Base-by-base conservation (phyloP, 495 filamentous ascomycete species). In the Glarea lozoyensis region DNA sequence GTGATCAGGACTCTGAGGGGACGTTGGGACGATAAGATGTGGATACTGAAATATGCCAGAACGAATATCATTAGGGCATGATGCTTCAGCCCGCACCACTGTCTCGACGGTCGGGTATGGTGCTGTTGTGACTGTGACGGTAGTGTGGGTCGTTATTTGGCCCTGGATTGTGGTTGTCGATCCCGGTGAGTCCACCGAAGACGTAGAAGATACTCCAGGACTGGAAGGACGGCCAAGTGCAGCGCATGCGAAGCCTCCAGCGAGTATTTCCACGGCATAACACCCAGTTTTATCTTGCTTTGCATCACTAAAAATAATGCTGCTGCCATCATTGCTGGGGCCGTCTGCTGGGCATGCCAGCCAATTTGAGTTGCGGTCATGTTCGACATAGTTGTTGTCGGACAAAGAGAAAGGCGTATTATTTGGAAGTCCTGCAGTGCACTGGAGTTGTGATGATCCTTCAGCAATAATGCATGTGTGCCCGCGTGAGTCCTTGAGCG, bases 1-100 rank as follows among this genome's bases (percentile, higher is more conserved):
- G 0, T 45, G 59, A 49, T 69, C 52, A 3, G 81, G 76, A 24
- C 62, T 48, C n/a, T 66, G 53, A 3, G 70, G 73, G 64, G 81
- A 68, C 32, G 86, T 61, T 1, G 77, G 76, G 20, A 86, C 55
- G 46, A 86, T 82, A 39, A 86, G 63, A 56, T 82, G 75, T 11
- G 83, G 82, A 55, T 63, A 78, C 50, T 82, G 64, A 45, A 67
- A 82, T 6, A 61, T 43, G 17, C 70, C 73, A 1, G 62, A 25
- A 17, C 40, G 35, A 4, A 56, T 40, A 17, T 53, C 31, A 29
- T 31, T 39, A 20, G 49, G 48, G 16, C 53, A 56, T n/a, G n/a
- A n/a, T n/a, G n/a, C n/a, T n/a, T n/a, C n/a, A n/a, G n/a, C n/a
- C n/a, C n/a, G n/a, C n/a, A n/a, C n/a, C n/a, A n/a, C n/a, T 7